Percentiles rank a stretch among this genome's conserved stretches.
Conservation (phyloP, 306 rosid genomes). For the Dryas octopetala region DNA sequence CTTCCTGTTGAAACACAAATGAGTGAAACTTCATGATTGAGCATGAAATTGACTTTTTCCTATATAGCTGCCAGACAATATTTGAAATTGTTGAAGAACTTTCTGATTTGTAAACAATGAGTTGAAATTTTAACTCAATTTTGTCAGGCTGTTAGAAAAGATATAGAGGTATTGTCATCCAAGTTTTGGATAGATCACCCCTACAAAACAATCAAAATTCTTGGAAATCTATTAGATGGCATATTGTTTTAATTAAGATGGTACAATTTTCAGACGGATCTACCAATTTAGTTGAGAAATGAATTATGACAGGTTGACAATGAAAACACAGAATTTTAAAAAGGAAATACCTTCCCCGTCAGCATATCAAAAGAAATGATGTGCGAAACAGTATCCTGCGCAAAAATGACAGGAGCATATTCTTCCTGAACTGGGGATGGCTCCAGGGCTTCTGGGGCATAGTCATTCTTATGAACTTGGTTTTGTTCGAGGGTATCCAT, state of each 20-base stretch:
- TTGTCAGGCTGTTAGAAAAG: neutral
- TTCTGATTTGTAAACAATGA: constrained; percentile 1
- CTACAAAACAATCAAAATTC: neutral
- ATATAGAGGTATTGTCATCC: neutral
- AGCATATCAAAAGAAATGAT: constrained; percentile 84
- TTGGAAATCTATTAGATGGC: neutral
- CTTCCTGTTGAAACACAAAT: constrained; percentile 68
- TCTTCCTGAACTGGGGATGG: constrained; percentile 77
- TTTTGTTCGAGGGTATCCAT: constrained; percentile 82
- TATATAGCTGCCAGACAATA: neutral
- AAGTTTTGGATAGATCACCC: neutral
- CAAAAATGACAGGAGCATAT: constrained; percentile 98
- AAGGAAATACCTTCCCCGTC: constrained; percentile 70
- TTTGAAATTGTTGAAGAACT: neutral
- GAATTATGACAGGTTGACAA: neutral
- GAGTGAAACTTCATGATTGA: neutral
- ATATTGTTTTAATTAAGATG: neutral
- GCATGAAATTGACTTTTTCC: neutral
- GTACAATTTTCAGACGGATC: neutral
- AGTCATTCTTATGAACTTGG: constrained; percentile 71
- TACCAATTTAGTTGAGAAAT: neutral
- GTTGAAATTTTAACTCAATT: neutral
- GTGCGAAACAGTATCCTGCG: constrained; percentile 92
- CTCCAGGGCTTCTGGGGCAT: constrained; percentile 67
- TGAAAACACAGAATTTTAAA: neutral